Conservation (phyloP, 306 rosid species). For the Acmispon strigosus region DNA sequence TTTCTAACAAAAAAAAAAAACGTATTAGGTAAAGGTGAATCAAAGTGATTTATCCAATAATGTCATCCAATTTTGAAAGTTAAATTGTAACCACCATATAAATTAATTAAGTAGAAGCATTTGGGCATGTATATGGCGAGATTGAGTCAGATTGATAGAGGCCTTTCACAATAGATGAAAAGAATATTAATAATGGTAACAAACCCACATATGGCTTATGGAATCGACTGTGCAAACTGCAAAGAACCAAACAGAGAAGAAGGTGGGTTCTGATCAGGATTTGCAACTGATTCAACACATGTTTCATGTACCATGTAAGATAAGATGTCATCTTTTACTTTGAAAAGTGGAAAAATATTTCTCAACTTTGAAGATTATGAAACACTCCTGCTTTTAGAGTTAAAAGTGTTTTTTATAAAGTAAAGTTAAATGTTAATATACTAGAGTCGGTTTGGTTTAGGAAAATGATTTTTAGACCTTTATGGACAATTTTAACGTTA, state of each 20-base stretch:
- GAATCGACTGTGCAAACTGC: neutral
- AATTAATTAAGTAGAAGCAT: neutral
- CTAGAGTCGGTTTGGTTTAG: neutral
- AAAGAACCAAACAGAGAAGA: neutral
- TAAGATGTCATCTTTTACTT: neutral
- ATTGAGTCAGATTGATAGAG: constrained; percentile 14
- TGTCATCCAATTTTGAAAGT: neutral
- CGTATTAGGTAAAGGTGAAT: constrained; percentile 1
- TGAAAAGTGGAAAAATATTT: neutral
- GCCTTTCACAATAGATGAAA: neutral
- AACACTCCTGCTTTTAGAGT: neutral
- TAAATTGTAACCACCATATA: constrained; percentile 8
- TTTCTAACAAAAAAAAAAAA: neutral
- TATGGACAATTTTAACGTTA: too few relatives aligned
- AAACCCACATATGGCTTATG: neutral
- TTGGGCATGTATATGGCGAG: constrained; percentile 9
- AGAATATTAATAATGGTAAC: neutral
- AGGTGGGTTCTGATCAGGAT: constrained; percentile 32
- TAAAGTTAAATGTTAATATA: neutral
- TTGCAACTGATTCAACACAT: constrained; percentile 21
- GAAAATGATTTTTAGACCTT: too few relatives aligned
- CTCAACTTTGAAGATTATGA: neutral
- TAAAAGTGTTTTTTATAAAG: neutral
- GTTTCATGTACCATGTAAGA: neutral
- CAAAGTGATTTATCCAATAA: neutral